A percentile compares a stretch with the other conserved stretches of the same genome.
These are phyloP conservation scores for Betula pendula DNA, from an alignment of 306 rosid species.

Conservation along the genomic window DNA sequence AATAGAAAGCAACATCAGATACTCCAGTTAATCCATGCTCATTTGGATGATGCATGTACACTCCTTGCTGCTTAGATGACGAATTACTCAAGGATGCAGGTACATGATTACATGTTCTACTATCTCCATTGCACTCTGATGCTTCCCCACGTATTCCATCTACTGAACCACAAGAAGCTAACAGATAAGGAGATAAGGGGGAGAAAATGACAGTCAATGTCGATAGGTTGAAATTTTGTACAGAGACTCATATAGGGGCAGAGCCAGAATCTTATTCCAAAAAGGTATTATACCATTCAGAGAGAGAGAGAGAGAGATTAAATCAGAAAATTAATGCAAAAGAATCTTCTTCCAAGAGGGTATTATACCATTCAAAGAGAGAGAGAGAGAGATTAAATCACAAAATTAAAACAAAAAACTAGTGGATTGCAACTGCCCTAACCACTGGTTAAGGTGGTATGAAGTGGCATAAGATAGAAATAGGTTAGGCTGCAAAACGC, in stretches of 20 bases:
- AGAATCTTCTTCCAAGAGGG: no score
- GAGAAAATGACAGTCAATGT: not conserved
- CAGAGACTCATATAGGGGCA: not conserved
- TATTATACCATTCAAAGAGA: not conserved
- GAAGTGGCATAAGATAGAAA: not conserved
- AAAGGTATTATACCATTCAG: not conserved
- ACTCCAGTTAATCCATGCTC: conserved; percentile 38
- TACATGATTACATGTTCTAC: conserved; percentile 24
- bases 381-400: no score
- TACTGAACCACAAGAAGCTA: conserved; percentile 38
- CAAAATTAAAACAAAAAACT: no score
- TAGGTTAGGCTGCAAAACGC: not conserved
- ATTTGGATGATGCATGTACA: conserved; percentile 18
- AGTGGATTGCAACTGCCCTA: not conserved
- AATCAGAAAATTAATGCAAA: no score
- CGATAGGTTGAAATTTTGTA: not conserved
- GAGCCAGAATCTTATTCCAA: not conserved
- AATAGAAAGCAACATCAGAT: conserved; percentile 37
- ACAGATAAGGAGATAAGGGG: conserved; percentile 11
- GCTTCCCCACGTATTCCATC: conserved; percentile 40
- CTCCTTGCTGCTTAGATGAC: conserved; percentile 41
- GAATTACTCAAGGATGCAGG: conserved; percentile 27
- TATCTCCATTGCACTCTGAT: conserved; percentile 35
- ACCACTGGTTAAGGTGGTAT: not conserved
- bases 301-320: no score